These are phyloP conservation scores for Exidia glandulosa DNA, from an alignment of 768 basidiomycete species.

Conservation along the genomic window DNA sequence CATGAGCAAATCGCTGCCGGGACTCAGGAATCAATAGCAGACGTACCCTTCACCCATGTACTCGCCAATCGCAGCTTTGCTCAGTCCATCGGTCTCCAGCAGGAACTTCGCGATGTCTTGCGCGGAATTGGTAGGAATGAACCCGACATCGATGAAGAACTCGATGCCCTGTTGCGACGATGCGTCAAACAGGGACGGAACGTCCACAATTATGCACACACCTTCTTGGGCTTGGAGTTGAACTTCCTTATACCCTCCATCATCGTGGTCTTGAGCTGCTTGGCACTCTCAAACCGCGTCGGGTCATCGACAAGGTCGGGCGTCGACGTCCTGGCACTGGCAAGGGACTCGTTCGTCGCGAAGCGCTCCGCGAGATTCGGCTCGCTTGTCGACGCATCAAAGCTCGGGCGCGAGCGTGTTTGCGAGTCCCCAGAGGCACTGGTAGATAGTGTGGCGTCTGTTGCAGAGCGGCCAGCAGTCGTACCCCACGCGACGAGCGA, in stretches of 20 bases:
- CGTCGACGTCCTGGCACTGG: conserved; percentile 53
- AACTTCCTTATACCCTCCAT: conserved; percentile 95
- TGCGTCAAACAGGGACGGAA: background rate
- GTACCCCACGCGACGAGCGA: conserved; percentile 90
- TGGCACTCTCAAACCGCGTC: conserved; percentile 84
- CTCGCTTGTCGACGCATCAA: conserved; percentile 47
- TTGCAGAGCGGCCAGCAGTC: conserved; percentile 26
- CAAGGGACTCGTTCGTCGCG: conserved; percentile 12
- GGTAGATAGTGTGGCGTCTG: conserved; percentile 16
- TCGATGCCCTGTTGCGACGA: conserved; percentile 56
- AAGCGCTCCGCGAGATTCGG: conserved; percentile 32
- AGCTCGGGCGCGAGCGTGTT: conserved; percentile 29
- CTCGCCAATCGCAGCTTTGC: conserved; percentile 94
- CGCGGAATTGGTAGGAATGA: conserved; percentile 64
- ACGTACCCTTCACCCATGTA: conserved; percentile 93
- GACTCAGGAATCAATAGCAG: background rate
- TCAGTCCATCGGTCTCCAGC: conserved; percentile 80
- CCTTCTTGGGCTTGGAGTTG: conserved; percentile 96
- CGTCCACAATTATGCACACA: conserved; percentile 31
- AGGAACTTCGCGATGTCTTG: conserved; percentile 78
- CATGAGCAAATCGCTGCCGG: background rate
- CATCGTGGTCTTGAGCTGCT: conserved; percentile 90
- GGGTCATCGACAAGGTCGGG: conserved; percentile 87
- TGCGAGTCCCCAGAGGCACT: conserved; percentile 33
- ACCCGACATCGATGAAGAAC: conserved; percentile 80